These are phyloP conservation scores for Rhododendron ferrugineum DNA, from an alignment of 148 eudicot genomes.

Conservation along the genomic window DNA sequence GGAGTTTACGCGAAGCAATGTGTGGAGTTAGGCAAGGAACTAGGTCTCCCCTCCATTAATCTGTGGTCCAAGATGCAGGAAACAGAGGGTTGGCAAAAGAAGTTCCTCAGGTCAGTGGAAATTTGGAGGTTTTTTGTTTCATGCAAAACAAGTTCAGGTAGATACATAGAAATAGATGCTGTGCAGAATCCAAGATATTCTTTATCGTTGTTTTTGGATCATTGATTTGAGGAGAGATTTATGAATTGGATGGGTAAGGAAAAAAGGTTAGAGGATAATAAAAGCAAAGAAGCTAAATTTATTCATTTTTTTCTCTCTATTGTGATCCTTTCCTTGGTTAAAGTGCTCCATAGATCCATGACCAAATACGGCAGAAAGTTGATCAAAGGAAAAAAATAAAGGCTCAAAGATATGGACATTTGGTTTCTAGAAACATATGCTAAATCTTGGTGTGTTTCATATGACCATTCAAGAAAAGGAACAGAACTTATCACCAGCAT, in stretches of 20 bases:
- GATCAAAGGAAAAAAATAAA: neutral
- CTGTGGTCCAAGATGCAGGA: conserved; percentile 97
- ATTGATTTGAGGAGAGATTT: neutral
- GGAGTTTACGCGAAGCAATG: conserved; percentile 62
- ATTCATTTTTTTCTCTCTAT: neutral
- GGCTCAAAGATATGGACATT: neutral
- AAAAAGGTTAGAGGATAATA: neutral
- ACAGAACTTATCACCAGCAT: neutral
- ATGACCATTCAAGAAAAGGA: neutral
- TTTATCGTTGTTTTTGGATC: neutral
- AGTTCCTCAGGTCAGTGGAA: conserved; percentile 62
- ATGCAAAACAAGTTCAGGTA: neutral
- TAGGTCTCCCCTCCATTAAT: conserved; percentile 57
- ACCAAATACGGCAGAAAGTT: neutral
- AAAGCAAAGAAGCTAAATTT: neutral
- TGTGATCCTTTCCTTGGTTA: neutral
- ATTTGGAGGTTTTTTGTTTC: neutral
- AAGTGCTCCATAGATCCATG: neutral
- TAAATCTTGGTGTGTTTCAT: neutral
- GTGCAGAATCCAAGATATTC: neutral
- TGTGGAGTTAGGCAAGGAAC: conserved; percentile 63
- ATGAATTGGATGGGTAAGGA: neutral
- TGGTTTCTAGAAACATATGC: neutral
- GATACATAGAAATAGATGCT: neutral
- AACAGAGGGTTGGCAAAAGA: conserved; percentile 74